phyloP scores from a whole-genome alignment of 2,329 filamentous ascomycete genomes.

The Geosmithia morbida region DNA sequence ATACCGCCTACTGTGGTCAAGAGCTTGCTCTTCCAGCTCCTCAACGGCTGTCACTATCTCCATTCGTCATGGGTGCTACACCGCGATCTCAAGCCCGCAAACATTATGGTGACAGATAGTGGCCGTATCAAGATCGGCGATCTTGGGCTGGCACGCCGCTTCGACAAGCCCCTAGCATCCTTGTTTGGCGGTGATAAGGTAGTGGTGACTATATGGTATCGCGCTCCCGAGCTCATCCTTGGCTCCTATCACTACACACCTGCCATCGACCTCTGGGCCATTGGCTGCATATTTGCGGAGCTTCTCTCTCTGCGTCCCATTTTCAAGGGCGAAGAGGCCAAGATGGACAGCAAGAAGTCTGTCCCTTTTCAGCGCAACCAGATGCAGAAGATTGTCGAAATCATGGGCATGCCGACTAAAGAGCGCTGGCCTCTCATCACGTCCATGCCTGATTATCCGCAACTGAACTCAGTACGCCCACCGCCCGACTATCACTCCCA shows the following conservation, averaged over 20 bases:
- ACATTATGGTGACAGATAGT: slow-evolving; percentile 90
- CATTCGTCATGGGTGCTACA: slow-evolving; percentile 97
- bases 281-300: slow-evolving; percentile 96
- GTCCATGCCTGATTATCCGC: slow-evolving; percentile 74
- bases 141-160: slow-evolving; percentile 78
- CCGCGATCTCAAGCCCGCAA: slow-evolving; percentile 91
- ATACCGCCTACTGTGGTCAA: slow-evolving; percentile 84
- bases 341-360: slow-evolving; percentile 97
- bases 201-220: slow-evolving; percentile 98
- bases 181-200: slow-evolving; percentile 94
- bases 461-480: slow-evolving; percentile 44
- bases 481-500: slow-evolving; percentile 32
- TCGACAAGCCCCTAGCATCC: slow-evolving; percentile 84
- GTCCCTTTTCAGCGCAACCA: slow-evolving; percentile 96
- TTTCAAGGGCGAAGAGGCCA: slow-evolving; percentile 97
- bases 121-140: slow-evolving; percentile 94
- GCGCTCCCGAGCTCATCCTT: slow-evolving; percentile 83
- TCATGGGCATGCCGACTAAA: slow-evolving; percentile 80
- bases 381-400: slow-evolving; percentile 98
- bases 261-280: slow-evolving; percentile 92
- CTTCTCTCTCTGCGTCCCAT: slow-evolving; percentile 81
- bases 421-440: slow-evolving; percentile 76
- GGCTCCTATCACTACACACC: slow-evolving; percentile 94
- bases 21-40: slow-evolving; percentile 87
- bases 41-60: slow-evolving; percentile 89